phyloP scores from a whole-genome alignment of 164 flowering plant species.

The Magnolia sinica region DNA sequence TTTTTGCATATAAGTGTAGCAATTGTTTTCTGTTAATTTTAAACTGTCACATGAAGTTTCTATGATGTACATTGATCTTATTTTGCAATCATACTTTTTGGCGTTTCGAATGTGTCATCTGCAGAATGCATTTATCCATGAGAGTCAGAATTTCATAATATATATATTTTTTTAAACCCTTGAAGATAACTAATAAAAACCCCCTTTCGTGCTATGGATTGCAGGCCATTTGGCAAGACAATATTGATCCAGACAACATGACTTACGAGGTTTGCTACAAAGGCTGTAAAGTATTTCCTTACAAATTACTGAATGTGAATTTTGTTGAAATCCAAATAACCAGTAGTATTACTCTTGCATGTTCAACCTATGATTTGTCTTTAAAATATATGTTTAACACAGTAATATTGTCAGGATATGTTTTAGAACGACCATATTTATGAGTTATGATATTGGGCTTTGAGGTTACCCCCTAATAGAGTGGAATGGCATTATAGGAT shows the following conservation, averaged over 20 bases:
- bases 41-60: background rate
- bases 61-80: background rate
- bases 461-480: background rate
- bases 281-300: background rate
- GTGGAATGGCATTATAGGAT: no score
- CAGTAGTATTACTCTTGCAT: background rate
- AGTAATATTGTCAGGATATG: no score
- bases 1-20: no score
- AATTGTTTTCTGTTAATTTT: background rate
- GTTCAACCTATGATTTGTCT: background rate
- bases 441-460: background rate
- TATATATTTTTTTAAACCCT: no score
- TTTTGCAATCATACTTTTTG: background rate
- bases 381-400: no score
- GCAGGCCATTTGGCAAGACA: conserved; percentile 79
- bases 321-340: background rate
- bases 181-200: background rate
- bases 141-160: no score
- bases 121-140: background rate
- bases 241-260: conserved; percentile 84
- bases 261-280: conserved; percentile 73
- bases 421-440: background rate
- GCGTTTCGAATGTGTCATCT: background rate
- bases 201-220: conserved; percentile 11
- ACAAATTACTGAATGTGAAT: background rate